These are phyloP conservation scores for Xenoacremonium recifei DNA, from an alignment of 2,329 filamentous ascomycete species.

Conservation along the genomic window DNA sequence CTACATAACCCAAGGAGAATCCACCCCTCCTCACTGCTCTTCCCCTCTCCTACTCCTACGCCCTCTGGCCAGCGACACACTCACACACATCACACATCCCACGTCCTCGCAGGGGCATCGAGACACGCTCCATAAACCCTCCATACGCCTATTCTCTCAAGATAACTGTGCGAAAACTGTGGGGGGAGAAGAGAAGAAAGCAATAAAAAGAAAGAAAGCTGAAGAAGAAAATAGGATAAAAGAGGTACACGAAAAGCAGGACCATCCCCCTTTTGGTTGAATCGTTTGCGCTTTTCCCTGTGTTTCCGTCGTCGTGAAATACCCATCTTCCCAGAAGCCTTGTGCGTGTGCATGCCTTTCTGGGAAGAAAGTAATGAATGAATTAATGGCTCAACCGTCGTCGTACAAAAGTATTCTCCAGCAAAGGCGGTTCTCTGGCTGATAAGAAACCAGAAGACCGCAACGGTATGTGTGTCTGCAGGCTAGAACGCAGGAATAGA, in stretches of 20 bases:
- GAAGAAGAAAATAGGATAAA: conserved; percentile 14
- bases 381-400: conserved; percentile 10
- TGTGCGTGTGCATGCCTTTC: background rate
- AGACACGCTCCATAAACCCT: conserved; percentile 3
- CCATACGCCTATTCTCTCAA: conserved; percentile 11
- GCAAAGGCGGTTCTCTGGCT: no score
- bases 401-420: conserved; percentile 13
- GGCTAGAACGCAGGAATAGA: no score
- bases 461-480: no score
- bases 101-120: conserved; percentile 6
- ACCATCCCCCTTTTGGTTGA: conserved; percentile 17
- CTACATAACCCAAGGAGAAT: conserved; percentile 26
- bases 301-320: background rate
- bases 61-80: conserved; percentile 6
- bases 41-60: no score
- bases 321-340: background rate
- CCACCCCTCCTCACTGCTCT: no score
- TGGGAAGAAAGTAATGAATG: conserved; percentile 8
- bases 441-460: no score
- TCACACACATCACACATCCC: no score
- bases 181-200: conserved; percentile 12
- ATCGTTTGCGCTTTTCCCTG: conserved; percentile 4
- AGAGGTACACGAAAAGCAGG: conserved; percentile 25
- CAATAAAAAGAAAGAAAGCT: conserved; percentile 14
- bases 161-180: conserved; percentile 10